These are phyloP conservation scores for Albugo laibachii DNA, from an alignment of 352 stramenopile species.

Conservation along the genomic window DNA sequence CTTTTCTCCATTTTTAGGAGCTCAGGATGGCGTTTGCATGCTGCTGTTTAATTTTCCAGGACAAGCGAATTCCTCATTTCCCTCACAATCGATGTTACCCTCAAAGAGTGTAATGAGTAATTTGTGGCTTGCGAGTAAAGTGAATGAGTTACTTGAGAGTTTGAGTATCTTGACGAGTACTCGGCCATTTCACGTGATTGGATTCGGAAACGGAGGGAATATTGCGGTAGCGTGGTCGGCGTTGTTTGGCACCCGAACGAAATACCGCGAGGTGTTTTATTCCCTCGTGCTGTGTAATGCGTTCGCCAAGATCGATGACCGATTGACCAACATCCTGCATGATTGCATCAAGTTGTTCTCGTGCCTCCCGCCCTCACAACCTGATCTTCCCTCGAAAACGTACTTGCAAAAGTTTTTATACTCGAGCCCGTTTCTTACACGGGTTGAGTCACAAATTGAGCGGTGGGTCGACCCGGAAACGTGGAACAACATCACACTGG, in stretches of 20 bases:
- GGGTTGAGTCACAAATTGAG: slow-evolving; percentile 26
- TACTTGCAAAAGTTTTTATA: slow-evolving; percentile 87
- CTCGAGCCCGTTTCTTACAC: slow-evolving; percentile 66
- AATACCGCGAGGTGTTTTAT: slow-evolving; percentile 28
- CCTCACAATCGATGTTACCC: neutral
- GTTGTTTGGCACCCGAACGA: slow-evolving; percentile 15
- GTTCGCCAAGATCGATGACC: slow-evolving; percentile 55
- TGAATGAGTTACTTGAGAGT: slow-evolving; percentile 75
- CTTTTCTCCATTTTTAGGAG: slow-evolving; percentile 56
- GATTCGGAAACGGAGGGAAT: slow-evolving; percentile 78
- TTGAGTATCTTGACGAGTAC: slow-evolving; percentile 61
- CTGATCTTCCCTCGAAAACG: slow-evolving; percentile 63
- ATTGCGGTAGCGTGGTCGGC: slow-evolving; percentile 53
- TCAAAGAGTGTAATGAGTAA: slow-evolving; percentile 37
- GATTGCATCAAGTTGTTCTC: slow-evolving; percentile 67
- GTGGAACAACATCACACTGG: slow-evolving; percentile 73
- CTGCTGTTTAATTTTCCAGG: slow-evolving; percentile 85
- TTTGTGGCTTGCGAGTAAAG: slow-evolving; percentile 46
- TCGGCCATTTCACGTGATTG: slow-evolving; percentile 71
- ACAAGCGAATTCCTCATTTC: slow-evolving; percentile 62
- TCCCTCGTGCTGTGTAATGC: slow-evolving; percentile 73
- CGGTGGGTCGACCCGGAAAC: slow-evolving; percentile 38
- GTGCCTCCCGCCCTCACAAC: slow-evolving; percentile 50
- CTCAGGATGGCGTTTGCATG: slow-evolving; percentile 60
- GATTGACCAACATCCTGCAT: slow-evolving; percentile 60